phyloP scores from a whole-genome alignment of 768 basidiomycete genomes.

The Sarcomyxa edulis region DNA sequence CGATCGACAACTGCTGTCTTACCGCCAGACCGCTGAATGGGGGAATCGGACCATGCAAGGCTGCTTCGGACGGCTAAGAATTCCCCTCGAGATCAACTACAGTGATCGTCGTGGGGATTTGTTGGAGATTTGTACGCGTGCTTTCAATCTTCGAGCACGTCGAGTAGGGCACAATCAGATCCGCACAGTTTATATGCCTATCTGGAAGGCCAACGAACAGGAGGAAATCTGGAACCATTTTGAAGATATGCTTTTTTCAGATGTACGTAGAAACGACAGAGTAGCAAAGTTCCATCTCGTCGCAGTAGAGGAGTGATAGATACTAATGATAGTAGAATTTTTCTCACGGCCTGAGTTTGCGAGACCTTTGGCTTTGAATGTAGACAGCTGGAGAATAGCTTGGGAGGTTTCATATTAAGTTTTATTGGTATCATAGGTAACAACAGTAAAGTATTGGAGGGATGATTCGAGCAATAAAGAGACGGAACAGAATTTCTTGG shows the following conservation, averaged over 20 bases:
- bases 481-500: no score
- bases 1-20: conserved; percentile 36
- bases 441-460: no score
- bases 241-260: conserved; percentile 31
- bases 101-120: conserved; percentile 19
- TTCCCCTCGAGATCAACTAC: conserved; percentile 33
- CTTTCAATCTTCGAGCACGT: conserved; percentile 27
- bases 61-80: conserved; percentile 36
- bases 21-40: conserved; percentile 47
- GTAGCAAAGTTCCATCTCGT: conserved; percentile 29
- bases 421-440: no score
- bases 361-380: no score
- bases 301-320: no score
- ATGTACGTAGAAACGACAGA: conserved; percentile 24
- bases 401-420: no score
- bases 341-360: no score
- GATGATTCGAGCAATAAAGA: no score
- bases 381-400: no score
- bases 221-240: conserved; percentile 30
- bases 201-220: conserved; percentile 27
- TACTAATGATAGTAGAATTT: no score
- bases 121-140: conserved; percentile 27
- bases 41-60: conserved; percentile 40
- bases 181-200: conserved; percentile 30
- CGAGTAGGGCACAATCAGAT: conserved; percentile 38